These are phyloP conservation scores for Penicillium sp. DNA, from an alignment of 2,329 filamentous ascomycete species.

Conservation along the genomic window DNA sequence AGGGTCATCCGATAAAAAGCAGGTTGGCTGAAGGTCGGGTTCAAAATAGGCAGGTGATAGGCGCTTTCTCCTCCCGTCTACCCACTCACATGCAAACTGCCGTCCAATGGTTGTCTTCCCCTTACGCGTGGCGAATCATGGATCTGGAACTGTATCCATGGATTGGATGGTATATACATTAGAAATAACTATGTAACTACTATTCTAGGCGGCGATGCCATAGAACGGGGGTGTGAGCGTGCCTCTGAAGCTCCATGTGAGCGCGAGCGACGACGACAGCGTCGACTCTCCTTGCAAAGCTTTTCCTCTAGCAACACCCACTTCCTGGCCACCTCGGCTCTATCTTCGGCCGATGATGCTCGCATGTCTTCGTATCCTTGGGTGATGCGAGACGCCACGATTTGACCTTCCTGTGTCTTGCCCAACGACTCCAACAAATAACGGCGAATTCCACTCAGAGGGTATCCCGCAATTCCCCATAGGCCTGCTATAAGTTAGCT, in stretches of 20 bases:
- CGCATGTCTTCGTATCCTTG: conserved; percentile 25
- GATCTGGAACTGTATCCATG: not conserved
- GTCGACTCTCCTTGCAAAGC: not conserved
- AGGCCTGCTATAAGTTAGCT: conserved; percentile 12
- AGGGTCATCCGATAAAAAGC: not conserved
- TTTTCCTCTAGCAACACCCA: conserved; percentile 17
- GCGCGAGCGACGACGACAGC: not conserved
- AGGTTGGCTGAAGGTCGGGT: not conserved
- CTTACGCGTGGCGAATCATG: not conserved
- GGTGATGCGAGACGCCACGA: conserved; percentile 19
- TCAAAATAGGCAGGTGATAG: not conserved
- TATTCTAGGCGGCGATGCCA: not conserved
- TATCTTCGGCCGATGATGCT: conserved; percentile 13
- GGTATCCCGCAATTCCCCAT: conserved; percentile 27
- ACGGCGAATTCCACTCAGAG: conserved; percentile 25
- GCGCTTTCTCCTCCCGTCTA: not conserved
- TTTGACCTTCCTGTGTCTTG: conserved; percentile 12
- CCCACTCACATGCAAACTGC: not conserved
- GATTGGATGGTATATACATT: not conserved
- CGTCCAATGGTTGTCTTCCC: not conserved
- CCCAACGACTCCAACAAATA: conserved; percentile 24
- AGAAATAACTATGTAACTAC: not conserved
- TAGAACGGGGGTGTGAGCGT: not conserved
- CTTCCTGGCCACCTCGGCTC: conserved; percentile 15
- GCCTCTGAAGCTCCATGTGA: not conserved